Evolutionary conservation across 2,329 filamentous ascomycete genomes (phyloP).

Genomic region (Colletotrichum sp.): DNA sequence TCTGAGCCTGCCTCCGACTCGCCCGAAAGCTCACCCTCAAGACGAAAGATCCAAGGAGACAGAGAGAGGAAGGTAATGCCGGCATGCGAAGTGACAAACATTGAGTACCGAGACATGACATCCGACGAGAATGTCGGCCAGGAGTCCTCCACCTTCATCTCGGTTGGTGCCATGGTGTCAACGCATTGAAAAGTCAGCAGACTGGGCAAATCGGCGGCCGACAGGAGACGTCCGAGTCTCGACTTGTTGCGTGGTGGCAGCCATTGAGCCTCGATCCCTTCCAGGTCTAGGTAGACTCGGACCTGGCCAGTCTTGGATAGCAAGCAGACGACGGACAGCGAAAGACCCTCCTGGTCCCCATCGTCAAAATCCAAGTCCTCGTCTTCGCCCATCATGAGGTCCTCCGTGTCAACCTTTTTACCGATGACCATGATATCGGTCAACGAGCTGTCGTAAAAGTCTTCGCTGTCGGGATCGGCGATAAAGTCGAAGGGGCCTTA

Average conservation of each 20-base stretch:
- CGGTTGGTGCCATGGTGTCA: constrained; percentile 60
- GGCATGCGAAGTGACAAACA: constrained; percentile 66
- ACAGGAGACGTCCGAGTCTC: constrained; percentile 44
- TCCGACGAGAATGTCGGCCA: constrained; percentile 70
- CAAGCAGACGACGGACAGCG: constrained; percentile 63
- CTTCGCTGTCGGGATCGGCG: constrained; percentile 59
- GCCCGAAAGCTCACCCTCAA: constrained; percentile 64
- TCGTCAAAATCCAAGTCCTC: constrained; percentile 64
- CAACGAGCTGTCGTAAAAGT: constrained; percentile 60
- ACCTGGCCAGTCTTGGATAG: constrained; percentile 66
- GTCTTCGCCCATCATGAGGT: constrained; percentile 69
- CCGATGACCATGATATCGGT: constrained; percentile 69
- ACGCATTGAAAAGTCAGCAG: constrained; percentile 68
- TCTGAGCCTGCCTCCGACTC: constrained; percentile 63
- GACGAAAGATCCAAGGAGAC: constrained; percentile 66
- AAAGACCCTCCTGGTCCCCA: constrained; percentile 63
- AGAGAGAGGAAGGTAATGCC: constrained; percentile 66
- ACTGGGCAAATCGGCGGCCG: constrained; percentile 44
- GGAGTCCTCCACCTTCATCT: constrained; percentile 56
- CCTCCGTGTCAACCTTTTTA: constrained; percentile 63
- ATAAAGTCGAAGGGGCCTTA: constrained; percentile 68
- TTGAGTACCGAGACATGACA: constrained; percentile 65
- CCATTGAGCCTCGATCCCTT: constrained; percentile 71
- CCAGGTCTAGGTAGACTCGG: constrained; percentile 65
- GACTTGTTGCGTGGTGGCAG: constrained; percentile 61